Evolutionary conservation across 1,284 basidiomycete species (phyloP).

Genomic region (Cryptococcus jaspeensis): DNA sequence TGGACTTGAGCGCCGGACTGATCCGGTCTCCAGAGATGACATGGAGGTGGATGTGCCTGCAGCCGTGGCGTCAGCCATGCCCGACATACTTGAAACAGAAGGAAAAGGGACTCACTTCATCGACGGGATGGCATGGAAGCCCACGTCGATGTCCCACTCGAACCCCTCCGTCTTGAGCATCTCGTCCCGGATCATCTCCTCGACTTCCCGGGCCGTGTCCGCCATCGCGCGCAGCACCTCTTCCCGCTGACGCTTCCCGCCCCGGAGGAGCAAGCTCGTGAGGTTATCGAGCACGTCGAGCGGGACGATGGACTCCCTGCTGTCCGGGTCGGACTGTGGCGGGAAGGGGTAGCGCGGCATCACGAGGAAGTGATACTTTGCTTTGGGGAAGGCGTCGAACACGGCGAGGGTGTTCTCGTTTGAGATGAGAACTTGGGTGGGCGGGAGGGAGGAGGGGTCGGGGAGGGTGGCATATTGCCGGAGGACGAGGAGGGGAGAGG

Average conservation of each 20-base stretch:
- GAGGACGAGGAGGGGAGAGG: constrained; percentile 56
- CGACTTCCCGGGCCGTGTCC: constrained; percentile 60
- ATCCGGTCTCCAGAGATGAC: constrained; percentile 80
- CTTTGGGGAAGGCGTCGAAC: constrained; percentile 81
- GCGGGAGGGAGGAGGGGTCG: constrained; percentile 59
- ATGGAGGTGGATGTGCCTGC: constrained; percentile 81
- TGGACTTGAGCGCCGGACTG: constrained; percentile 73
- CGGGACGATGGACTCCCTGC: constrained; percentile 17
- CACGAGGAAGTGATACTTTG: constrained; percentile 77
- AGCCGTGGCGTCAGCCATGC: constrained; percentile 1
- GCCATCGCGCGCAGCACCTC: constrained; percentile 60
- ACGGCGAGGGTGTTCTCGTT: constrained; percentile 66
- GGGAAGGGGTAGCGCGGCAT: constrained; percentile 61
- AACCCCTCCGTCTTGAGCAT: constrained; percentile 77
- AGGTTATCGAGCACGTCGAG: constrained; percentile 59
- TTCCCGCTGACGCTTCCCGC: constrained; percentile 47
- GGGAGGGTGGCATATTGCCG: constrained; percentile 61
- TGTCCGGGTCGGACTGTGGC: constrained; percentile 24
- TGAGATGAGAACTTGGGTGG: constrained; percentile 63
- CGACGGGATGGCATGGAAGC: constrained; percentile 78
- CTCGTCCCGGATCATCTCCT: constrained; percentile 68
- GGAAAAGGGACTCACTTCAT: constrained; percentile 53
- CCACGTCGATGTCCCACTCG: constrained; percentile 74
- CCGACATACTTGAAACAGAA: background rate
- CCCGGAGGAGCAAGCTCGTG: constrained; percentile 57